phyloP scores from a whole-genome alignment of 495 filamentous ascomycete species.

The Amorphotheca resinae region DNA sequence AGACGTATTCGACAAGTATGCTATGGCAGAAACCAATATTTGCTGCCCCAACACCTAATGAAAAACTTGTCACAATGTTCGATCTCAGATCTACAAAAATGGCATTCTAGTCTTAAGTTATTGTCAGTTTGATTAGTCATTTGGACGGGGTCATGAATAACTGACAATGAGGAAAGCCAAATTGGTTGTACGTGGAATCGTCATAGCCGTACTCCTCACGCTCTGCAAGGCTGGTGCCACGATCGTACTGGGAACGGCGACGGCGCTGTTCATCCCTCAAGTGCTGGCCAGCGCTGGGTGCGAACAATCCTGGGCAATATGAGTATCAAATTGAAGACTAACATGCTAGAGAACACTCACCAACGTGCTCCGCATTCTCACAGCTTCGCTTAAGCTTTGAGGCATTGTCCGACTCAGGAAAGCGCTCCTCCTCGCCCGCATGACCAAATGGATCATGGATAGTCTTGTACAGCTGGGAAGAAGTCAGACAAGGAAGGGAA shows the following conservation, averaged over 20 bases:
- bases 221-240: slow-evolving; percentile 44
- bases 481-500: not conserved
- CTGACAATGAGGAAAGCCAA: not conserved
- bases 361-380: slow-evolving; percentile 76
- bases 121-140: not conserved
- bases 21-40: not conserved
- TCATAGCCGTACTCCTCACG: slow-evolving; percentile 47
- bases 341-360: slow-evolving; percentile 33
- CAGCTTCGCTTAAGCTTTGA: slow-evolving; percentile 76
- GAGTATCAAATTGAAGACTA: not conserved
- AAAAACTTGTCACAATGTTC: slow-evolving; percentile 1
- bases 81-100: slow-evolving; percentile 1
- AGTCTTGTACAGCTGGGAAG: slow-evolving; percentile 17
- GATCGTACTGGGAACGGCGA: slow-evolving; percentile 64
- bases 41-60: not conserved
- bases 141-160: not conserved
- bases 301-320: slow-evolving; percentile 46
- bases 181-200: slow-evolving; percentile 3
- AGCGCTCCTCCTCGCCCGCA: slow-evolving; percentile 50
- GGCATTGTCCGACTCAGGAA: slow-evolving; percentile 67
- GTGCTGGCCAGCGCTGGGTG: slow-evolving; percentile 58
- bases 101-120: not conserved
- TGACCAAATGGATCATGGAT: slow-evolving; percentile 2
- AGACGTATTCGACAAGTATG: not conserved
- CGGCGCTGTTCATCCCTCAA: slow-evolving; percentile 65